These are phyloP conservation scores for Gymnopus androsaceus DNA, from an alignment of 1,284 basidiomycete species.

Conservation along the genomic window DNA sequence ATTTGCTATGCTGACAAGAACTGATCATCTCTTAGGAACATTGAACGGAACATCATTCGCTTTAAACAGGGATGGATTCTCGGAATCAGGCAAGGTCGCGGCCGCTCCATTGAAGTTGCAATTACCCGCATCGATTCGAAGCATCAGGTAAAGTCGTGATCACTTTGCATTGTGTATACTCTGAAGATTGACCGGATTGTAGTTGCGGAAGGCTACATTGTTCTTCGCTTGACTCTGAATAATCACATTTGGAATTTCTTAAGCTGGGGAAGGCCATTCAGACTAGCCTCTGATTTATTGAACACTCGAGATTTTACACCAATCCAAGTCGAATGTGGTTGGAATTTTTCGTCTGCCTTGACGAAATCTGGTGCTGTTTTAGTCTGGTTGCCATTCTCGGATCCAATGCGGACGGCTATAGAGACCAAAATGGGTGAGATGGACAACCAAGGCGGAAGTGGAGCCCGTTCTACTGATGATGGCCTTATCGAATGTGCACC, in stretches of 20 bases:
- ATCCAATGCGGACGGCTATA: conserved; percentile 40
- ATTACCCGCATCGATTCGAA: conserved; percentile 57
- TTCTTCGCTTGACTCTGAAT: conserved; percentile 60
- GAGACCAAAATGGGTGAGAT: conserved; percentile 45
- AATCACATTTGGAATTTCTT: conserved; percentile 70
- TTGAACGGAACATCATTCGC: conserved; percentile 52
- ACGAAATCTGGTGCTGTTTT: conserved; percentile 70
- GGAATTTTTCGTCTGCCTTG: conserved; percentile 72
- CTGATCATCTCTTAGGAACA: conserved; percentile 45
- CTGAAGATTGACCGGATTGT: conserved; percentile 6
- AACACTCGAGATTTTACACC: conserved; percentile 51
- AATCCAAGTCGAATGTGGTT: conserved; percentile 80
- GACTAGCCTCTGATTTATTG: conserved; percentile 52
- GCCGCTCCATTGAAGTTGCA: conserved; percentile 54
- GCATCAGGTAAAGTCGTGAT: conserved; percentile 53
- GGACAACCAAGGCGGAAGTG: conserved; percentile 42
- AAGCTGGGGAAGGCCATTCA: conserved; percentile 75
- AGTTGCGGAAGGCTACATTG: conserved; percentile 78
- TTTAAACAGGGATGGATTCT: conserved; percentile 56
- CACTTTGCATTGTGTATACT: conserved; percentile 13
- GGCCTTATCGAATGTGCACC: conserved; percentile 58
- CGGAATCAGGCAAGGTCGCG: conserved; percentile 52
- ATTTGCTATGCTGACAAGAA: conserved; percentile 12
- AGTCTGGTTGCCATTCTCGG: conserved; percentile 74
- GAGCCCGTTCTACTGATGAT: conserved; percentile 34